Evolutionary conservation across 257 asterid genomes (phyloP).

Genomic region (Nicotiana benthamiana): DNA sequence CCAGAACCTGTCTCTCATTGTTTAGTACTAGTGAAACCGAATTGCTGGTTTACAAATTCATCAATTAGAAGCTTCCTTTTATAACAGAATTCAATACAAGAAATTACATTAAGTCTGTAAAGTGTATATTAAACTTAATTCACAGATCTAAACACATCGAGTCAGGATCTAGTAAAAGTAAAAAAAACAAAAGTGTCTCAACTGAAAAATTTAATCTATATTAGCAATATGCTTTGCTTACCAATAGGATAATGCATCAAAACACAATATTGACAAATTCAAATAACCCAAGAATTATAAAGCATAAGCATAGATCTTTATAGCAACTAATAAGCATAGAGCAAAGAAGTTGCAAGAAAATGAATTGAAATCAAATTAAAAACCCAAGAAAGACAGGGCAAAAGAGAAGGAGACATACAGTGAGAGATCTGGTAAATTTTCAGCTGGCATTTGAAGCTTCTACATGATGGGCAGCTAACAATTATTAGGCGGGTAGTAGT

Average conservation of each 20-base stretch:
- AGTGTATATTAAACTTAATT: neutral
- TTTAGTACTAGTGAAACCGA: neutral
- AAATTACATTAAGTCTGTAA: neutral
- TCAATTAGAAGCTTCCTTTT: neutral
- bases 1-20: neutral
- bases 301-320: neutral
- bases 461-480: neutral
- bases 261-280: neutral
- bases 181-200: neutral
- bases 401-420: neutral
- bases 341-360: neutral
- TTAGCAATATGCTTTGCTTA: neutral
- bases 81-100: neutral
- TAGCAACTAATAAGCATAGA: neutral
- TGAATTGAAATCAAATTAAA: neutral
- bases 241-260: neutral
- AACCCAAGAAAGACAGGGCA: neutral
- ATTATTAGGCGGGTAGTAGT: neutral
- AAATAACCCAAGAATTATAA: neutral
- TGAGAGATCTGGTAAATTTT: neutral
- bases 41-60: neutral
- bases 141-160: neutral
- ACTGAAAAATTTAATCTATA: neutral
- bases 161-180: neutral
- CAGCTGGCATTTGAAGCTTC: neutral